Base-by-base conservation (phyloP, 352 stramenopile species). In the Aphanomyces euteiches region DNA sequence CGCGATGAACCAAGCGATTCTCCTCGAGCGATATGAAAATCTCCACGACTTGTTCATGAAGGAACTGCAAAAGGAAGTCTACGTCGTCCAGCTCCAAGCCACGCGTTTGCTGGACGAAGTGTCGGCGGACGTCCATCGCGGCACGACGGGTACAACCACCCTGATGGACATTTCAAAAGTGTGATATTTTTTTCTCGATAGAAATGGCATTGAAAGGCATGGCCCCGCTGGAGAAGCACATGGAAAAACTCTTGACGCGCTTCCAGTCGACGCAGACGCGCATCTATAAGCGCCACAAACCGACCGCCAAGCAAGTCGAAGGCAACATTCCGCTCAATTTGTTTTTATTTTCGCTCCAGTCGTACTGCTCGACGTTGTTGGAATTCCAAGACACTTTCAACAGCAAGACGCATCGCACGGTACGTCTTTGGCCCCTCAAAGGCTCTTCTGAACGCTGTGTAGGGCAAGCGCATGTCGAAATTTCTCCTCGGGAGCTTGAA, bases 331-430 rank as follows among this genome's bases (percentile, higher is more conserved):
- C 85, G 15, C 75, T 92, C 12, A 90, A 93, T 65, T 67, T 93
- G 17, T 92, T 93, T 66, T 70, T 93, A 3, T 92, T 92, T 66
- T 90, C 85, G 40, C 80, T 93, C 48, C 87, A 93, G 72, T 92
- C 84, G 37, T 87, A 92, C 47, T 91, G 83, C 70, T 82, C 78
- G 47, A 90, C 85, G 8, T 56, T 93, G 7, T 81, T 92, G 41
- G 78, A 87, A 47, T 93, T 86, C 67, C 78, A 90, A 72, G 77
- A 82, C 21, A 76, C 36, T 0, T 80, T 89, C 75, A 89, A 89
- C 70, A 71, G 75, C 28, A 89, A 87, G 61, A 74, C 79, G 56
- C 84, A 88, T 65, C 65, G 75, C 43, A 75, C 72, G 15, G 70
- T 69, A 21, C 78, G 74, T 19, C 82, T 82, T 12, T 77, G 77